Percentiles rank a stretch among this genome's conserved stretches.
Conservation (phyloP, 2,329 filamentous ascomycete genomes). For the Neonectria ditissima region DNA sequence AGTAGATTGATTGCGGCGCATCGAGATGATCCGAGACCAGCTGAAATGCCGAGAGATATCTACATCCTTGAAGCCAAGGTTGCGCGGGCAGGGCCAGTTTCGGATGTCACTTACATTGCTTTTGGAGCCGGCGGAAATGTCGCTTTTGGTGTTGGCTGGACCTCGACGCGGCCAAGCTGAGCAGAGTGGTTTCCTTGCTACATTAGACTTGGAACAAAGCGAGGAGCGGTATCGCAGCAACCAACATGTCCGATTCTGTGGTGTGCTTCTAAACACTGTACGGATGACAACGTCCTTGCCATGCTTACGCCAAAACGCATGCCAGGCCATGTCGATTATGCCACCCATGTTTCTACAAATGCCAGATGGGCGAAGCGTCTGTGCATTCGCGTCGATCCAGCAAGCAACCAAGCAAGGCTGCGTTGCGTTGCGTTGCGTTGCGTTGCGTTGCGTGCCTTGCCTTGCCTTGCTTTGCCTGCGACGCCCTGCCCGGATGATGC, state of each 20-base stretch:
- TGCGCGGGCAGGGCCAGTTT: not conserved
- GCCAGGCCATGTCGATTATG: constrained; percentile 21
- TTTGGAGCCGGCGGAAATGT: constrained; percentile 3
- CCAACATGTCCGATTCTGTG: too few relatives aligned
- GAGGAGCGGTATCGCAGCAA: not conserved
- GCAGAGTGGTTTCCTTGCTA: constrained; percentile 8
- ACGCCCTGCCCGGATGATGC: constrained; percentile 33
- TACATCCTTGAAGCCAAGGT: not conserved
- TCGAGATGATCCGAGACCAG: not conserved
- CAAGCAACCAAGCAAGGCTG: constrained; percentile 17
- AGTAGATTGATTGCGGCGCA: constrained; percentile 10
- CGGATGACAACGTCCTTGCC: not conserved
- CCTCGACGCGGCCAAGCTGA: constrained; percentile 13
- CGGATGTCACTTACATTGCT: constrained; percentile 12
- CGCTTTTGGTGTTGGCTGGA: not conserved
- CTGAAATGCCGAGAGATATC: constrained; percentile 3
- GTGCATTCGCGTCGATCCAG: constrained; percentile 18
- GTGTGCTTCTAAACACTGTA: not conserved
- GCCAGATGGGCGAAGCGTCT: constrained; percentile 15
- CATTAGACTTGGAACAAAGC: not conserved
- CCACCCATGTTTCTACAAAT: constrained; percentile 16
- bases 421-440: not conserved
- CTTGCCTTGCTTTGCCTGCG: constrained; percentile 12
- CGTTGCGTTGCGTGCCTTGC: constrained; percentile 3
- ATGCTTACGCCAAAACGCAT: constrained; percentile 6